Evolutionary conservation across 805 yeast species (phyloP).

Genomic region (Debaryomyces tyrocola): DNA sequence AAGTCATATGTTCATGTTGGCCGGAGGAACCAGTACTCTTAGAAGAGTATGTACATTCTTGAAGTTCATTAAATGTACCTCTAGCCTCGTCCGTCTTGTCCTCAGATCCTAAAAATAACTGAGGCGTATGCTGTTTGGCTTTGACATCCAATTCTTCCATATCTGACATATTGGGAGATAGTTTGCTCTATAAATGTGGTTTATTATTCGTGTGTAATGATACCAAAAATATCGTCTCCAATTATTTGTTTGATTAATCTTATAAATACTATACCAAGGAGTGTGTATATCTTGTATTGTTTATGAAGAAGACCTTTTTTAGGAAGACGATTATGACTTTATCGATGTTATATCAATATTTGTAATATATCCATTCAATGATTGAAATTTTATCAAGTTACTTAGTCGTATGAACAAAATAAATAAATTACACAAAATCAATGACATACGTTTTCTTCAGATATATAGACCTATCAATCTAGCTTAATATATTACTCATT

Average conservation of each 20-base stretch:
- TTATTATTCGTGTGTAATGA: too few species aligned
- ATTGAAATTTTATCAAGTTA: neutral
- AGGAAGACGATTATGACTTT: too few species aligned
- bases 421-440: conserved; percentile 2
- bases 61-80: conserved; percentile 53
- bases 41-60: conserved; percentile 60
- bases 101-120: conserved; percentile 39
- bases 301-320: too few species aligned
- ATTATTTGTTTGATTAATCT: too few species aligned
- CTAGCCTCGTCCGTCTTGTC: conserved; percentile 72
- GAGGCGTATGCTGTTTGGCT: conserved; percentile 6
- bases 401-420: neutral
- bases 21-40: conserved; percentile 68
- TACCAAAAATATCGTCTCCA: too few species aligned
- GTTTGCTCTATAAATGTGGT: too few species aligned
- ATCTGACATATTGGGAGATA: conserved; percentile 3
- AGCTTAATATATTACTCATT: conserved; percentile 12
- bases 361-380: neutral
- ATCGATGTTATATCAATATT: too few species aligned
- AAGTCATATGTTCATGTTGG: conserved; percentile 81
- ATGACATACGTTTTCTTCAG: neutral
- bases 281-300: too few species aligned
- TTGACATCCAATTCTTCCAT: conserved; percentile 3
- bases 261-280: too few species aligned
- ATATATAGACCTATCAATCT: neutral